Evolutionary conservation across 1,139 yeast species (phyloP), one percentile per base, ranked within the genome.

Genomic region (Lodderomyces pseudojiufengensis): DNA sequence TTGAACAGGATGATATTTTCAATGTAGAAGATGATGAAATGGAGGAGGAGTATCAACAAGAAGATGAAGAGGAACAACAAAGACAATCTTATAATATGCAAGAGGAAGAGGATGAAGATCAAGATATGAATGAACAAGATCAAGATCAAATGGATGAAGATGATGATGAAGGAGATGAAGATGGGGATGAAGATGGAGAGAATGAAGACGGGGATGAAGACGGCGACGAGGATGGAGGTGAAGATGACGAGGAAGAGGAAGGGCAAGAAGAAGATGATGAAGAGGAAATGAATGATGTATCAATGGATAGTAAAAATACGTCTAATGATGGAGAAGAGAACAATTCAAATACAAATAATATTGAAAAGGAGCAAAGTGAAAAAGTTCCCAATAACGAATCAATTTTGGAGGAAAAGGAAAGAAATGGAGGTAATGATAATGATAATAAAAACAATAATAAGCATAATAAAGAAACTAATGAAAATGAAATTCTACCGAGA

Each of bases 131-230:
- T 16, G 49, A 49, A n/a, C 52, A 50, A 2, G 54, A 52, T 6
- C 53, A 47, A 21, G 52, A 50, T 13, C 55, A 44, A 3, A 51
- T 50, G 9, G 60, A 52, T 3, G 64, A 53, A 0, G 61, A 51
- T 8, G 58, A 48, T 2, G 60, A 45, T 1, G 61, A 56, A 2
- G 64, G 51, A 5, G 55, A 47, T 2, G 62, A 49, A 4, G 58
- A 49, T 0, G 61, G 54, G 1, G 58, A 39, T 1, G 54, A 43
- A 1, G 52, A 48, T 5, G 53, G 45, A 1, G 54, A 46, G 3
- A 50, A 44, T 2, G 50, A 47, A 9, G 54, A 45, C 6, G 52
- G 42, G 0, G 51, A 43, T 1, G 54, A 45, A 8, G 51, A 46
- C 0, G 54, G 47, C 1, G 53, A 46, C 1, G 53, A 43, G 4